These are phyloP conservation scores for Thraustochytrium sp. DNA, from an alignment of 352 stramenopile genomes.

Conservation along the genomic window DNA sequence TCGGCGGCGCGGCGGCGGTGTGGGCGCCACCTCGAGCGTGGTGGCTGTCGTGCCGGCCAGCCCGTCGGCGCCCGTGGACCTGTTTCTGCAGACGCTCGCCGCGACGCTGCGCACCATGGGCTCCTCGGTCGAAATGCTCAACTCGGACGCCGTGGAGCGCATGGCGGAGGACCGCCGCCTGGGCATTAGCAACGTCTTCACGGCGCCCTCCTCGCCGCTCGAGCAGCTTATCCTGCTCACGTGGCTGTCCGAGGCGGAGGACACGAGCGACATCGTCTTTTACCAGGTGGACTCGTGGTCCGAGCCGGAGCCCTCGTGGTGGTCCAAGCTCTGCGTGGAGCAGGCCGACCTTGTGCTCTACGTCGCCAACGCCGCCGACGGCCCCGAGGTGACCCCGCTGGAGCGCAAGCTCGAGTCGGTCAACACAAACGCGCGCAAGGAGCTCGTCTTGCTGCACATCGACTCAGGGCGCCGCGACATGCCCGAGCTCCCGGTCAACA, in stretches of 20 bases:
- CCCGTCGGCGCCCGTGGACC: slow-evolving; percentile 15
- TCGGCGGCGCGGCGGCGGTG: background rate
- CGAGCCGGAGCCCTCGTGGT: slow-evolving; percentile 34
- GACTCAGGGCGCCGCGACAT: background rate
- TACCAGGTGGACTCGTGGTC: slow-evolving; percentile 21
- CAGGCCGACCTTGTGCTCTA: slow-evolving; percentile 25
- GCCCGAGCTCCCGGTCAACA: slow-evolving; percentile 12
- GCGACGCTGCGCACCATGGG: slow-evolving; percentile 4
- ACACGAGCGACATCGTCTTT: slow-evolving; percentile 31
- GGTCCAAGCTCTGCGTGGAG: slow-evolving; percentile 37
- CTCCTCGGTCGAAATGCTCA: background rate
- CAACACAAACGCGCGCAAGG: slow-evolving; percentile 40
- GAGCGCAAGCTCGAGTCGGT: slow-evolving; percentile 8
- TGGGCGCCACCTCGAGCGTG: background rate
- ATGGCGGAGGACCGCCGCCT: slow-evolving; percentile 21
- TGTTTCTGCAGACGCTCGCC: slow-evolving; percentile 24
- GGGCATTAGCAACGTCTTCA: slow-evolving; percentile 5
- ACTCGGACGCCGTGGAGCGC: slow-evolving; percentile 26
- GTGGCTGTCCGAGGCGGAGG: slow-evolving; percentile 31
- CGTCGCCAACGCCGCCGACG: slow-evolving; percentile 23
- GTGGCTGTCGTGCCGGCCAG: slow-evolving; percentile 19
- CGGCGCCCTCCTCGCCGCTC: background rate
- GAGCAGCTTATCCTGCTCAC: slow-evolving; percentile 27
- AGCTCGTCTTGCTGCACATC: slow-evolving; percentile 10
- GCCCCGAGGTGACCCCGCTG: background rate